phyloP scores from a whole-genome alignment of 75 land plant species.

The Cryptomeria japonica region DNA sequence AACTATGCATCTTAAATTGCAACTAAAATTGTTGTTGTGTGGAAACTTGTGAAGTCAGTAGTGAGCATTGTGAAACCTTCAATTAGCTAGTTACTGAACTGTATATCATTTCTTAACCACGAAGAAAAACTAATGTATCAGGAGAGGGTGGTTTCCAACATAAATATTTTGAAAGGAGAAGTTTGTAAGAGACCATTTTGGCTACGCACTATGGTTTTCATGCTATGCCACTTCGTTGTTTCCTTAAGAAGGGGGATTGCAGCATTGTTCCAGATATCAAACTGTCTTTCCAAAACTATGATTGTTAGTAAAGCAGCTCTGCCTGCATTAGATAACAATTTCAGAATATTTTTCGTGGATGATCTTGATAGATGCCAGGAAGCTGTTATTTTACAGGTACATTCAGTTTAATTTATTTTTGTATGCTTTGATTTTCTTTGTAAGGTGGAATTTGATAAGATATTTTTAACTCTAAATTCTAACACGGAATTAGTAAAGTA shows the following conservation, averaged over 20 bases:
- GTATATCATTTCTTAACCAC: not conserved
- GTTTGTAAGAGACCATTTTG: not conserved
- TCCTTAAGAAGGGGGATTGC: not conserved
- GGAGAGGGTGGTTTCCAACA: not conserved
- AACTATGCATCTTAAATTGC: not conserved
- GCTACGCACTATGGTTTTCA: not conserved
- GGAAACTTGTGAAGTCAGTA: not conserved
- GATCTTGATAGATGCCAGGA: not conserved
- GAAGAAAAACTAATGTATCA: not conserved
- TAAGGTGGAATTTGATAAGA: too few species aligned
- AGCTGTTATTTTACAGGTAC: not conserved
- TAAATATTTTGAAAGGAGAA: not conserved
- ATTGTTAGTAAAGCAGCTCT: not conserved
- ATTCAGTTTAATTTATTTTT: not conserved
- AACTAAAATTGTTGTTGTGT: not conserved
- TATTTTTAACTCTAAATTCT: too few species aligned
- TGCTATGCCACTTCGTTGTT: not conserved
- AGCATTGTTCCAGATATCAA: not conserved
- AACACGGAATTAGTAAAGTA: too few species aligned
- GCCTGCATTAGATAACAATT: not conserved
- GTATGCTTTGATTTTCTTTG: not conserved
- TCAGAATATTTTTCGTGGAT: not conserved
- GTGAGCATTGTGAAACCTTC: not conserved
- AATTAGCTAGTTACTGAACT: not conserved
- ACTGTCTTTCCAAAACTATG: not conserved